Conservation (phyloP, 257 asterid species). For the Cordia subcordata region DNA sequence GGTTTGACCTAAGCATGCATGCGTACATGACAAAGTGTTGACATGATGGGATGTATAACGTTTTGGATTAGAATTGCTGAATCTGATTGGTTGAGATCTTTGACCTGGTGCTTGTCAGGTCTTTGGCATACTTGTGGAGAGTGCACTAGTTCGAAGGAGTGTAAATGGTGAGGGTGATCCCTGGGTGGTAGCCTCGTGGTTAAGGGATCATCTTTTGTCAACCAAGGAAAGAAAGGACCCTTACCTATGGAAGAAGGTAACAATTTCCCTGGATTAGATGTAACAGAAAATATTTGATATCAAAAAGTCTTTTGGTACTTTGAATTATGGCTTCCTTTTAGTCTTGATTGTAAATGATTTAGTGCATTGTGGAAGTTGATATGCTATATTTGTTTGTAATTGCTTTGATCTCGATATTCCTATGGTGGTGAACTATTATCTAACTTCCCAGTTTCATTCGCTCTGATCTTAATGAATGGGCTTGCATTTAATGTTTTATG, state of each 20-base stretch:
- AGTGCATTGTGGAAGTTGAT: background rate
- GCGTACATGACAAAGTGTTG: too few species aligned
- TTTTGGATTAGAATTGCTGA: conserved; percentile 10
- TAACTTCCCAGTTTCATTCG: background rate
- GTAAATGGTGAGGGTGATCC: conserved; percentile 51
- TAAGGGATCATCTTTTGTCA: conserved; percentile 88
- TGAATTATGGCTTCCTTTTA: background rate
- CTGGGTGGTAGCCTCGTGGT: conserved; percentile 77
- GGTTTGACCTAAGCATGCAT: too few species aligned
- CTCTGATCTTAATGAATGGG: background rate
- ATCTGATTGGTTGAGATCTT: conserved; percentile 11
- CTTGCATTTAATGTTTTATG: background rate
- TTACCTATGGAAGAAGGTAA: conserved; percentile 75
- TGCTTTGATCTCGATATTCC: background rate
- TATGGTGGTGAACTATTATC: background rate
- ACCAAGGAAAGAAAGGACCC: conserved; percentile 78
- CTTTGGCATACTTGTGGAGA: conserved; percentile 85
- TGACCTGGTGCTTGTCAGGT: conserved; percentile 43
- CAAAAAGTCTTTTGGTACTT: background rate
- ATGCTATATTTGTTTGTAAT: background rate
- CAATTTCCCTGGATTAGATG: conserved; percentile 9
- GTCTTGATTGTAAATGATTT: background rate
- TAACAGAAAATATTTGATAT: background rate
- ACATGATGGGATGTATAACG: background rate
- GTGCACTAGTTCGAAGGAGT: conserved; percentile 50